Evolutionary conservation across 2,329 filamentous ascomycete genomes (phyloP), one percentile per base, ranked within the genome.

Genomic region (Ophiocordyceps robertsii): DNA sequence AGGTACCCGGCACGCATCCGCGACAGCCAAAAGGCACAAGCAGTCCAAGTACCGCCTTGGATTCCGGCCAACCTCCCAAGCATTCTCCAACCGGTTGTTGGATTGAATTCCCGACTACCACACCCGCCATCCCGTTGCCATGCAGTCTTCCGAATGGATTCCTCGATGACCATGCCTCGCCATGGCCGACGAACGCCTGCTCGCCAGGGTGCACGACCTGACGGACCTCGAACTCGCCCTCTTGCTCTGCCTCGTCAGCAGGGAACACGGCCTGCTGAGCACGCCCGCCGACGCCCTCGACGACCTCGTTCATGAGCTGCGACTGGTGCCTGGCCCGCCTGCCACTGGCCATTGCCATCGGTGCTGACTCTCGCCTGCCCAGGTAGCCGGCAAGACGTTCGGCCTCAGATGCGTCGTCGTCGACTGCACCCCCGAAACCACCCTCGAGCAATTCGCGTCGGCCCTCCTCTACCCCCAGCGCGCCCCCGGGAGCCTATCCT

Each of bases 221-320:
- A 84, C 82, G 55, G 89, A 95, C 65, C 72, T 95, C 35, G 89
- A 95, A 64, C 76, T 96, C 46, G 92, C 90, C 21, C 67, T 84
- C 13, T 72, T 96, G 35, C 75, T 95, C 40, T 89, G 83, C 56
- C 74, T 96, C 41, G 72, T 88, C 47, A 79, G 81, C 46, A 75
- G 81, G 50, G 84, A 95, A 60, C 89, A 96, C 61, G 95, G 87
- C 64, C 79, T 96, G 52, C 78, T 96, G 55, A 82, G 87, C 61
- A 84, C 85, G 14, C 74, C 80, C 3, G 59, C 66, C 5, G 65
- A 74, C 31, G 65, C 68, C 41, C 63, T 90, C 44, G 71, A 83
- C 58, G 73, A 80, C 49, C 68, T 94, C n/a, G 71, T 80, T 37
- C 71, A 77, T 41, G 87, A 94, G 60, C 67, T 95, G 19, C 73